These are phyloP conservation scores for Epichloe aotearoae DNA, from an alignment of 2,329 filamentous ascomycete species.

Conservation along the genomic window DNA sequence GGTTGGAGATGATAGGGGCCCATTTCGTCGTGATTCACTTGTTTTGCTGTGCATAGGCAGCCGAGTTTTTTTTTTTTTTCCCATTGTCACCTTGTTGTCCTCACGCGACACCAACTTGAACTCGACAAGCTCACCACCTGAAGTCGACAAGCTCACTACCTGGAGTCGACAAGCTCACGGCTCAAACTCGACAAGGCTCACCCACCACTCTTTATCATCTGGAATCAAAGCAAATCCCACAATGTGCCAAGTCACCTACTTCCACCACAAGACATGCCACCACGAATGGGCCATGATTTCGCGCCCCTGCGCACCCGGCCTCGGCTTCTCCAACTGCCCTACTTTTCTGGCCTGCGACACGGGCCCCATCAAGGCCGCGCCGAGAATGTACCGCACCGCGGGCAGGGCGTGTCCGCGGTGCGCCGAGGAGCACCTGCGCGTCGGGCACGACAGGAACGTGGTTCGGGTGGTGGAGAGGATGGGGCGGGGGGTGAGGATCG, in stretches of 20 bases:
- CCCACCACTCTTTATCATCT: too few relatives aligned
- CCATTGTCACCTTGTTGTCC: too few relatives aligned
- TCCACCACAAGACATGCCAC: slow-evolving; percentile 33
- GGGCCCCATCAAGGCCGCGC: slow-evolving; percentile 20
- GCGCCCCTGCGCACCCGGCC: slow-evolving; percentile 32
- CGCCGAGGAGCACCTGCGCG: slow-evolving; percentile 13
- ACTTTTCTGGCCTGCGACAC: slow-evolving; percentile 23
- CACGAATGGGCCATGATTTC: slow-evolving; percentile 39
- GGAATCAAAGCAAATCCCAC: not conserved
- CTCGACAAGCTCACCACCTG: too few relatives aligned
- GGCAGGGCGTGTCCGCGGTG: slow-evolving; percentile 30
- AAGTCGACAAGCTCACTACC: too few relatives aligned
- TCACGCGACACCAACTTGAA: too few relatives aligned
- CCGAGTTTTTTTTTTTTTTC: too few relatives aligned
- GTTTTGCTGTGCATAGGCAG: too few relatives aligned
- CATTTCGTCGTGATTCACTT: too few relatives aligned
- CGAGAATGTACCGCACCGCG: slow-evolving; percentile 22
- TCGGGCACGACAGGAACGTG: slow-evolving; percentile 33
- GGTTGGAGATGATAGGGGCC: not conserved
- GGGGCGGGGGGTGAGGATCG: slow-evolving; percentile 32
- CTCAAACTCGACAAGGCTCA: too few relatives aligned
- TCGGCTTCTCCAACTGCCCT: slow-evolving; percentile 37
- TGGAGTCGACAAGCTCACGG: too few relatives aligned
- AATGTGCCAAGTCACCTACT: slow-evolving; percentile 38
- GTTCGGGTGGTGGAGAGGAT: slow-evolving; percentile 32